Percentiles rank a stretch among this genome's conserved stretches.
These are phyloP conservation scores for Apiotrichum gracile DNA, from an alignment of 1,284 basidiomycete species.

Conservation along the genomic window DNA sequence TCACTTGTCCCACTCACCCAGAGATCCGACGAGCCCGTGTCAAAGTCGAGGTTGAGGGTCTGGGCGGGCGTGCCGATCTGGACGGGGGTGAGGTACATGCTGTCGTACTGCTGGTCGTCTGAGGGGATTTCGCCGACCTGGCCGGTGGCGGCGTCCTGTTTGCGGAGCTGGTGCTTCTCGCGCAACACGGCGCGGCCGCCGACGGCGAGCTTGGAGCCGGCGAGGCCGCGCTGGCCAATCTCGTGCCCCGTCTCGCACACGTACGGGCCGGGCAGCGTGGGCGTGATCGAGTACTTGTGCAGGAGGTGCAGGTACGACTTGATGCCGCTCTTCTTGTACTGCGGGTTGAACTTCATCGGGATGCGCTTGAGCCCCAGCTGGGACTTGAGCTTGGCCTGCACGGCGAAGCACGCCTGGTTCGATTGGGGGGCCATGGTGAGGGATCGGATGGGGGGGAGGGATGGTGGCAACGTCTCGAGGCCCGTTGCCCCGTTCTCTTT, in stretches of 20 bases:
- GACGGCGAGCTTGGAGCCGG: background rate
- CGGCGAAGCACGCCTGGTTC: background rate
- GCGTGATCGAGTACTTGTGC: constrained; percentile 1
- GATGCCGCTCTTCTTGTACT: constrained; percentile 5
- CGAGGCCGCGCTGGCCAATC: background rate
- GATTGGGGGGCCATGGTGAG: background rate
- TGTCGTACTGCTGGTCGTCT: constrained; percentile 7
- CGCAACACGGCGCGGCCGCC: background rate
- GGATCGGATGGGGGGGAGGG: background rate
- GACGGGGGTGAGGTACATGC: constrained; percentile 28
- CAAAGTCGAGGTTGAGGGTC: constrained; percentile 48
- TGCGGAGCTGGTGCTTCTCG: background rate
- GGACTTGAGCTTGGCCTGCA: background rate
- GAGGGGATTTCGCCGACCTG: background rate
- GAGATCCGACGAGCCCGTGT: constrained; percentile 51
- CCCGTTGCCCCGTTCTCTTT: background rate
- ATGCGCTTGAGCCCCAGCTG: background rate
- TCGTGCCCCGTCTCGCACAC: background rate
- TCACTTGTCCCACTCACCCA: constrained; percentile 16
- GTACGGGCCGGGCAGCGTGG: constrained; percentile 8
- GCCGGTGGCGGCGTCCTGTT: background rate
- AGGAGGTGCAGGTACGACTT: constrained; percentile 5
- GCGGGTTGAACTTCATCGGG: background rate
- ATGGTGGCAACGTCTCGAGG: background rate
- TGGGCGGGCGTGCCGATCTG: constrained; percentile 34